Base-by-base conservation (phyloP, 2,329 filamentous ascomycete genomes). In the Pseudogymnoascus sp. region DNA sequence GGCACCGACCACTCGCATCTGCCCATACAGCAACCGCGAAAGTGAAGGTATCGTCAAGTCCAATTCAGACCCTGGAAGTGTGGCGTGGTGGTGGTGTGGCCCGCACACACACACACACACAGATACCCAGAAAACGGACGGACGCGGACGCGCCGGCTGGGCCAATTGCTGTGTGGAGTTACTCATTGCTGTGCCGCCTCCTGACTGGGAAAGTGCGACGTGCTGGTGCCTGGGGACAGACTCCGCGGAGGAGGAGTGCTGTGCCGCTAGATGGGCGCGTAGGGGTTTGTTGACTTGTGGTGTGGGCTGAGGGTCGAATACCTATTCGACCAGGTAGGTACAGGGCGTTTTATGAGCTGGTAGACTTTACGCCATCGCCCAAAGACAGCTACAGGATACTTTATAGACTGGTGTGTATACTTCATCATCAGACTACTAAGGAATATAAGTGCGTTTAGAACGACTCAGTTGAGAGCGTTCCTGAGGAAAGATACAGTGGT, bases 1-100 rank as follows among this genome's bases (percentile, higher is more conserved):
- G 21, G 21, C 7, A 78, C 8, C 8, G 21, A 2, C 16, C 42
- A 47, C 42, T 7, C 42, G 8, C 42, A 18, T 40, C n/a, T 40
- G 8, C 10, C 39, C 39, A 16, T 18, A 40, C n/a, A 45, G 21
- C 39, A 21, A 42, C 39, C 16, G 1, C 40, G 5, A n/a, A 14
- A 12, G 10, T 12, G 31, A 34, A 39, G 10, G 40, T n/a, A 45
- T 45, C 18, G 40, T 45, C 8, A 45, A 12, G 8, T 21, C 40
- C 40, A 16, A 3, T 16, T 6, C n/a, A 42, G 5, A 21, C 39
- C 7, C 39, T 31, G 8, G 29, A 31, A 7, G 29, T 31, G 26
- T 29, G 26, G 4, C 2, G 26, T 26, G 26, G 26, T 29, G 26
- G 21, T 29, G 26, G 26, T 29, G 29, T 31, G 29, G 29, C 29